phyloP scores from a whole-genome alignment of 176 grass and related monocot genomes.

The Oryza longistaminata region DNA sequence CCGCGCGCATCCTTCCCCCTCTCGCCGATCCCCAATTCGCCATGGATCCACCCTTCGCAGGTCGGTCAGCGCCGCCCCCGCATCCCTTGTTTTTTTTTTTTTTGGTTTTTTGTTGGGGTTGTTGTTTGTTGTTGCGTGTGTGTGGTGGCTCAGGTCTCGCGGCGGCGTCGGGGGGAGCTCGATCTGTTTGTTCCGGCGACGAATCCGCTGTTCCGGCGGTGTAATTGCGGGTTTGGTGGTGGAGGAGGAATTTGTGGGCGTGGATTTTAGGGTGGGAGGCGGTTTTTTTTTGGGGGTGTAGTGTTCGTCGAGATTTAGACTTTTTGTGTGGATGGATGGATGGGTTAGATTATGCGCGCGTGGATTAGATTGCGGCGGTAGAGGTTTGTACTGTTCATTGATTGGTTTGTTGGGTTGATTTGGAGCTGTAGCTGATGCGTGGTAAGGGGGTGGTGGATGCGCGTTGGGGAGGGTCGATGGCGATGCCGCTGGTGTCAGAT shows the following conservation, averaged over 20 bases:
- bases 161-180: neutral
- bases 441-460: neutral
- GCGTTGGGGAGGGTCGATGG: neutral
- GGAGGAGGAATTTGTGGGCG: neutral
- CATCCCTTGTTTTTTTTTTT: neutral
- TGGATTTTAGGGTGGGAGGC: neutral
- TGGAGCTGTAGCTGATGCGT: neutral
- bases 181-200: slow-evolving; percentile 26
- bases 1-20: neutral
- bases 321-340: neutral
- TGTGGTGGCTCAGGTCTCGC: neutral
- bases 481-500: neutral
- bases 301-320: slow-evolving; percentile 34
- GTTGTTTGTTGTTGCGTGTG: neutral
- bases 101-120: too few relatives aligned
- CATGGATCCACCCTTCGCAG: slow-evolving; percentile 53
- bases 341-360: neutral
- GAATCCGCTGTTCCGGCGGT: neutral
- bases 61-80: slow-evolving; percentile 44
- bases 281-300: too few relatives aligned
- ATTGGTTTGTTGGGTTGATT: neutral
- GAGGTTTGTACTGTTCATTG: neutral
- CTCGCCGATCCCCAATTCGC: slow-evolving; percentile 15
- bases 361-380: neutral
- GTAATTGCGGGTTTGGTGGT: neutral